Percentiles rank a stretch among this genome's conserved stretches.
Conservation (phyloP, 2,329 filamentous ascomycete species). For the Stagonosporopsis vannaccii region DNA sequence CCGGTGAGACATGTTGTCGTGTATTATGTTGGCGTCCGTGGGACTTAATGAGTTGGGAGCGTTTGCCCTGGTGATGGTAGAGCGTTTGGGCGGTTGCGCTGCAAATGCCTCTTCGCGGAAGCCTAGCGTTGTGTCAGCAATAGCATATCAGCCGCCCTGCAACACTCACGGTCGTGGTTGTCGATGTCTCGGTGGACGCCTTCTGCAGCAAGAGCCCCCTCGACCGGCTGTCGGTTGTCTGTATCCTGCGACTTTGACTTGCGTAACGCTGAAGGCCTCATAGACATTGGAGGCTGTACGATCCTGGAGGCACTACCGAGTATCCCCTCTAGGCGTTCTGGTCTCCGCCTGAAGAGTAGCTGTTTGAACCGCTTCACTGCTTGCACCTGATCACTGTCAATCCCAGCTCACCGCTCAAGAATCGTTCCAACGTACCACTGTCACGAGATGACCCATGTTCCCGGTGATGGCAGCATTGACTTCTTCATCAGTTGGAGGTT, state of each 20-base stretch:
- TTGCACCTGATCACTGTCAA: slow-evolving; percentile 69
- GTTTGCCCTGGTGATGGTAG: slow-evolving; percentile 20
- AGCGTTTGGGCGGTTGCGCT: slow-evolving; percentile 12
- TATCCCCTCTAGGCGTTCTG: slow-evolving; percentile 64
- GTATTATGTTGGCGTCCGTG: slow-evolving; percentile 37
- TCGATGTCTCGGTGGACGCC: slow-evolving; percentile 61
- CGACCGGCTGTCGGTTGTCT: slow-evolving; percentile 59
- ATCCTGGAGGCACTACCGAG: slow-evolving; percentile 66
- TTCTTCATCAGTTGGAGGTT: slow-evolving; percentile 87
- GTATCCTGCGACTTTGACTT: slow-evolving; percentile 60
- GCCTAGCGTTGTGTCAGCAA: slow-evolving; percentile 5
- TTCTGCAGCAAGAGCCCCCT: slow-evolving; percentile 60
- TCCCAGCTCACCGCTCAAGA: not conserved
- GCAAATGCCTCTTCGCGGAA: slow-evolving; percentile 18
- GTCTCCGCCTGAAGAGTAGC: slow-evolving; percentile 67
- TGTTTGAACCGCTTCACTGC: slow-evolving; percentile 89
- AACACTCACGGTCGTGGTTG: slow-evolving; percentile 32
- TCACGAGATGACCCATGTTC: slow-evolving; percentile 85
- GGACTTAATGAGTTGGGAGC: slow-evolving; percentile 31
- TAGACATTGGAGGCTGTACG: slow-evolving; percentile 64
- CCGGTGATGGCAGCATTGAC: slow-evolving; percentile 88
- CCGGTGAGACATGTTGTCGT: slow-evolving; percentile 43
- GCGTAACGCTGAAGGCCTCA: slow-evolving; percentile 52
- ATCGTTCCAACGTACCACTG: slow-evolving; percentile 65
- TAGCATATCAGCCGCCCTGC: not conserved